These are phyloP conservation scores for Pseudogymnoascus sp. DNA, from an alignment of 2,329 filamentous ascomycete genomes.

Conservation along the genomic window DNA sequence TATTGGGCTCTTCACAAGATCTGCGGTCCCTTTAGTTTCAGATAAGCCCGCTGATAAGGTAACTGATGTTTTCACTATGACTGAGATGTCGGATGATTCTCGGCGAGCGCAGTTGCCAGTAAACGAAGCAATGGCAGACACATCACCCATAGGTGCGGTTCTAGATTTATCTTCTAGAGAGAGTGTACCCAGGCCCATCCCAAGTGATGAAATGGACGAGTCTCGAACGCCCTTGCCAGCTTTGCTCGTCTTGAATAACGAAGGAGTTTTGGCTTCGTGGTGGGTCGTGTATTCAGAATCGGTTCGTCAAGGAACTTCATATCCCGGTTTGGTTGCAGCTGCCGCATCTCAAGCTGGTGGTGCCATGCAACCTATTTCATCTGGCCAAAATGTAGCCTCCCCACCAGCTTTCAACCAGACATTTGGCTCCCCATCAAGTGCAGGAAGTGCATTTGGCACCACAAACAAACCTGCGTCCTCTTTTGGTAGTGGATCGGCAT, in stretches of 20 bases:
- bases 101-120: slow-evolving; percentile 68
- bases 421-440: slow-evolving; percentile 7
- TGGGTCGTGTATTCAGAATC: slow-evolving; percentile 89
- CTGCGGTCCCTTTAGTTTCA: slow-evolving; percentile 56
- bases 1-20: slow-evolving; percentile 68
- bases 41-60: slow-evolving; percentile 51
- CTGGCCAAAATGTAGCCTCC: slow-evolving; percentile 25
- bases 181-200: slow-evolving; percentile 69
- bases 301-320: slow-evolving; percentile 63
- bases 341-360: slow-evolving; percentile 28
- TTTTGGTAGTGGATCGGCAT: slow-evolving; percentile 31
- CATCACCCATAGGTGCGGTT: slow-evolving; percentile 67
- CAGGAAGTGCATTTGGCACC: background rate
- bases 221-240: slow-evolving; percentile 75
- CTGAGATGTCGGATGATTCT: slow-evolving; percentile 63
- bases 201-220: slow-evolving; percentile 67
- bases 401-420: slow-evolving; percentile 16
- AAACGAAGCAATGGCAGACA: slow-evolving; percentile 58
- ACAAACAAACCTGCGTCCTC: slow-evolving; percentile 22
- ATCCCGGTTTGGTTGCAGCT: slow-evolving; percentile 55
- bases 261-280: slow-evolving; percentile 78
- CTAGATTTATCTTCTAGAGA: slow-evolving; percentile 79
- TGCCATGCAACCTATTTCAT: slow-evolving; percentile 11
- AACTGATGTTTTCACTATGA: slow-evolving; percentile 63
- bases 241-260: slow-evolving; percentile 77